Evolutionary conservation across 1,284 basidiomycete species (phyloP), one percentile per base, ranked within the genome.

Genomic region (Thecaphora thlaspeos): DNA sequence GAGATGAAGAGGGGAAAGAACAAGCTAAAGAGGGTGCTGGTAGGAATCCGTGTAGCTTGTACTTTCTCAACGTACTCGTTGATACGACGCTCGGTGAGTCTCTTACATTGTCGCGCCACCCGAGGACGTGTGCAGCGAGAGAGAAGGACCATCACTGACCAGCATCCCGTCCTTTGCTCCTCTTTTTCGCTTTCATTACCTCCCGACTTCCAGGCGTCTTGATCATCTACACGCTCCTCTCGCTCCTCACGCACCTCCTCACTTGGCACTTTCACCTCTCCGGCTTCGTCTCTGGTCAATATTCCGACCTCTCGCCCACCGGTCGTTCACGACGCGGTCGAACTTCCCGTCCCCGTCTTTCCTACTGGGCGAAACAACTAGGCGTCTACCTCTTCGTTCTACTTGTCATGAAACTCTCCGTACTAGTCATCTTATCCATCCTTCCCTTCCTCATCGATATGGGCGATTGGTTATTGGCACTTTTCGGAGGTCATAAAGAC

Each of bases 31-130:
- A 28, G 26, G 26, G 7, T 11, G 26, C 5, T 5, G 26, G 26
- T 5, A 28, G 26, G 26, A 76, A 76, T 34, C 70, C 77, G 2
- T 76, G 75, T 60, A 69, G 71, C 14, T 63, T 78, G 56, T 96
- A 97, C 80, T 95, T 96, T 77, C 85, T 96, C 53, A 94, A 97
- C 75, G 89, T 98, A 50, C 82, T 94, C 30, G 82, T 97, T 58
- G 94, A 98, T 79, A 96, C 93, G 18, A 96, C 93, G 0, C 80
- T 94, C 49, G 93, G 91, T 88, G 62, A 70, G 85, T 78, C n/a
- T n/a, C n/a, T n/a, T n/a, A n/a, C n/a, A n/a, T n/a, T n/a, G n/a
- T n/a, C n/a, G n/a, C n/a, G n/a, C n/a, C n/a, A n/a, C n/a, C n/a
- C n/a, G n/a, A n/a, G n/a, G n/a, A n/a, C n/a, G n/a, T n/a, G n/a